These are phyloP conservation scores for Aspergillus sp. DNA, from an alignment of 2,329 filamentous ascomycete species.

Conservation along the genomic window DNA sequence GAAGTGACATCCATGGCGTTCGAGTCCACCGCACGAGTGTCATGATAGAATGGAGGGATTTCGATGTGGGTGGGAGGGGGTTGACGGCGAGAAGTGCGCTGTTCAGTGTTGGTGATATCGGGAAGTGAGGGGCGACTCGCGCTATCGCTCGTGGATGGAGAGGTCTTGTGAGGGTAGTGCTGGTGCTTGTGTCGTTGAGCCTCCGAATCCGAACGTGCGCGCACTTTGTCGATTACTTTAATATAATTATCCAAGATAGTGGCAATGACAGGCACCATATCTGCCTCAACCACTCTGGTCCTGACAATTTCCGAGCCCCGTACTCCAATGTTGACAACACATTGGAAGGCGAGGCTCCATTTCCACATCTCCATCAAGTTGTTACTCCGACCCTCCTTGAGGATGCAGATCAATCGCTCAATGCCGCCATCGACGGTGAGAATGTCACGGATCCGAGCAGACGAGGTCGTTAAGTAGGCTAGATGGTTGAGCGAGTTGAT, in stretches of 20 bases:
- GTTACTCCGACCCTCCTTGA: constrained; percentile 94
- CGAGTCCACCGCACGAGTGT: constrained; percentile 47
- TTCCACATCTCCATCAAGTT: constrained; percentile 99
- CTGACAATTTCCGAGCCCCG: constrained; percentile 91
- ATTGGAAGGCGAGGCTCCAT: constrained; percentile 99
- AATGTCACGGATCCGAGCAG: constrained; percentile 94
- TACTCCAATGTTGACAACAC: constrained; percentile 97
- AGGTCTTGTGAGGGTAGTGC: constrained; percentile 22
- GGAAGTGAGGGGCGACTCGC: constrained; percentile 36
- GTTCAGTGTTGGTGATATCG: constrained; percentile 55
- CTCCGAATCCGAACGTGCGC: constrained; percentile 81
- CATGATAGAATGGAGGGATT: constrained; percentile 62
- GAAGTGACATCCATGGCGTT: constrained; percentile 62
- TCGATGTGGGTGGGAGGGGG: constrained; percentile 82
- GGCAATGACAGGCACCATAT: constrained; percentile 98
- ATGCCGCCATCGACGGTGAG: constrained; percentile 98
- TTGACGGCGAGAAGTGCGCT: constrained; percentile 69
- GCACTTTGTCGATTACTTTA: constrained; percentile 88
- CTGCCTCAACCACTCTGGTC: constrained; percentile 93
- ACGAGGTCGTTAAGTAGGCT: constrained; percentile 96
- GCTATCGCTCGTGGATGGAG: constrained; percentile 27
- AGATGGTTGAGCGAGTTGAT: constrained; percentile 99
- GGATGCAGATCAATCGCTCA: constrained; percentile 91
- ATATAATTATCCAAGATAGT: constrained; percentile 99
- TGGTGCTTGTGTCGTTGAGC: constrained; percentile 52